Base-by-base conservation (phyloP, 805 yeast species). In the Nakazawaea peltata region DNA sequence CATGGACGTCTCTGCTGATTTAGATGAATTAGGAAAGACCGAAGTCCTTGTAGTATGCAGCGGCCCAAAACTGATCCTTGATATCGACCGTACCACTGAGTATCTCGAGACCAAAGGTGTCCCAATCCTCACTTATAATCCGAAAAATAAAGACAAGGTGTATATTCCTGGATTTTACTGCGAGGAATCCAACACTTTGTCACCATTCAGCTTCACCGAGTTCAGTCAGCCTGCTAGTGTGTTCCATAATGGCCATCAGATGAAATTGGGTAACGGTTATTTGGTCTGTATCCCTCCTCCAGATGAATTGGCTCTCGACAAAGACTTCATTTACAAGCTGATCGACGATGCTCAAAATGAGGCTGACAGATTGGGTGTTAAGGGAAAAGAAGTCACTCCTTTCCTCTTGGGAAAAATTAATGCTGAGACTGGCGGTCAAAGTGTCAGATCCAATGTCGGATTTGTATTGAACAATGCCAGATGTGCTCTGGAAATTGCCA, bases 91-190 rank as follows among this genome's bases (percentile, higher is more conserved):
- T 43, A 87, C 96, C 0, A 65, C 85, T 69, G 96, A 86, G 53
- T 84, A 79, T 49, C 62, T 86, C 35, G 96, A 86, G 54, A 86
- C 96, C 0, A 87, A 85, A 56, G 96, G 96, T 11, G 94, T 86
- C 1, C 81, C 80, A 46, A 94, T 86, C 7, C 71, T 80, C 4
- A 86, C 95, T 0, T 54, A 39, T 30, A 36, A 50, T 40, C 50
- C 47, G 27, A 24, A 39, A 5, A 29, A 27, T 10, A 33, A 26
- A 21, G 46, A 45, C 10, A 74, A 74, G 0, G 57, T 70, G 3
- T 60, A 65, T 24, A 64, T 86, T 16, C 96, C 96, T 0, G 95
- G 95, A 0, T 86, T 86, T 47, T 86, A 80, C 54, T 70, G 83
- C 16, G 60, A 84, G 30, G 83, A 81, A 41, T 81, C 94, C 1